phyloP scores from a whole-genome alignment of 805 yeast species.

The Candida sphagnicola region DNA sequence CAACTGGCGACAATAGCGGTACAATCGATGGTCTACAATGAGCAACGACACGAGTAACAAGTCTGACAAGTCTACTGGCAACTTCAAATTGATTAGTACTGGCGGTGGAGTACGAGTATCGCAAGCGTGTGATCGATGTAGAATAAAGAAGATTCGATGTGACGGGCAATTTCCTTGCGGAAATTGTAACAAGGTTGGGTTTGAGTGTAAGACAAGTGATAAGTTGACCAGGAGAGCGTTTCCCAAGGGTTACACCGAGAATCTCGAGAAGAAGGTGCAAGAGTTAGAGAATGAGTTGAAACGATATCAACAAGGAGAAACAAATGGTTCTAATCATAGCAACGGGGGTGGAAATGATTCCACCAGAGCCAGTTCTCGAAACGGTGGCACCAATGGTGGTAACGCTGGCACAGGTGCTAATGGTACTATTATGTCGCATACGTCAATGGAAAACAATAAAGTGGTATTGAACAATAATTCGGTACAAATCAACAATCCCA shows the following conservation, averaged over 20 bases:
- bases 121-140: conserved; percentile 80
- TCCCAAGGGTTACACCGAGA: conserved; percentile 79
- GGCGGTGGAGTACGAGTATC: conserved; percentile 49
- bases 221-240: conserved; percentile 72
- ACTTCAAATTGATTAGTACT: conserved; percentile 35
- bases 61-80: conserved; percentile 19
- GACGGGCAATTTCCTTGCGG: conserved; percentile 71
- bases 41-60: not conserved
- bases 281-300: conserved; percentile 56
- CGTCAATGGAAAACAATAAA: conserved; percentile 7
- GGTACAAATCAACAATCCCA: conserved; percentile 36
- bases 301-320: conserved; percentile 29
- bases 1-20: not conserved
- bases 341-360: not conserved
- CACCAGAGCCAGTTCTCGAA: not conserved
- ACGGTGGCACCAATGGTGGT: conserved; percentile 5
- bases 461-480: conserved; percentile 9
- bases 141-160: conserved; percentile 73
- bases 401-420: too few relatives aligned
- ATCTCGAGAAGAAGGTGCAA: conserved; percentile 59
- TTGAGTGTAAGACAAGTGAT: conserved; percentile 69
- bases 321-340: not conserved
- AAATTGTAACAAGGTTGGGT: conserved; percentile 61
- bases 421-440: not conserved
- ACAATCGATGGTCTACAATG: not conserved